Evolutionary conservation across 2,329 filamentous ascomycete species (phyloP), one percentile per base, ranked within the genome.

Genomic region (Ophiocordyceps unilateralis): DNA sequence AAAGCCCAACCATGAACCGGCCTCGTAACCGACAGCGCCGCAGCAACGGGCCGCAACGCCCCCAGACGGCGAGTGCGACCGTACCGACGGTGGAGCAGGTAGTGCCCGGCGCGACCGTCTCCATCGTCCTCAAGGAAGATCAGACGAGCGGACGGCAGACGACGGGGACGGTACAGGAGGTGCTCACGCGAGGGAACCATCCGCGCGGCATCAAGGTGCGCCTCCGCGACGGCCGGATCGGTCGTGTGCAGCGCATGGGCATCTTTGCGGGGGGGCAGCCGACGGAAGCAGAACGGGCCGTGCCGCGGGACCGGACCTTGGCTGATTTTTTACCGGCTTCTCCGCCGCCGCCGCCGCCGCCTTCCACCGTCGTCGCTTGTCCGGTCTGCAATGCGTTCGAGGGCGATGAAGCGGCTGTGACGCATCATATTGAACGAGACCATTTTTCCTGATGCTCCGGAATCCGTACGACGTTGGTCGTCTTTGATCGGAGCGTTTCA

Each of bases 121-220:
- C 78, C 41, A 83, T 89, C 44, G 67, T 88, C 1, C 68, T 87
- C 26, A 89, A 89, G 53, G 67, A 72, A 47, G 83, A 89, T 58
- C 83, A 89, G 56, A 73, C 72, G 1, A 86, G 81, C 0, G 83
- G 83, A 7, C 70, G 72, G 39, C 77, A 84, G 51, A 82, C 85
- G 1, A 64, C 68, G 39, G 83, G 83, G 21, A 59, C 68, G 5
- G 75, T 89, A 1, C 68, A 70, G 42, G 74, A 85, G 39, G 58
- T 88, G 0, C 66, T 89, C 40, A 88, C 83, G 2, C 66, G 73
- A 1, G 81, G 81, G 22, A 75, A 88, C 50, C 83, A 89, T 52
- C 81, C 81, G 3, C 70, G 81, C 10, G 83, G 83, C 30, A 83
- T 88, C 63, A 89, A 88, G 58, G 82, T 88, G 21, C 74, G 83